These are phyloP conservation scores for Cornus controversa DNA, from an alignment of 148 eudicot species.

Conservation along the genomic window DNA sequence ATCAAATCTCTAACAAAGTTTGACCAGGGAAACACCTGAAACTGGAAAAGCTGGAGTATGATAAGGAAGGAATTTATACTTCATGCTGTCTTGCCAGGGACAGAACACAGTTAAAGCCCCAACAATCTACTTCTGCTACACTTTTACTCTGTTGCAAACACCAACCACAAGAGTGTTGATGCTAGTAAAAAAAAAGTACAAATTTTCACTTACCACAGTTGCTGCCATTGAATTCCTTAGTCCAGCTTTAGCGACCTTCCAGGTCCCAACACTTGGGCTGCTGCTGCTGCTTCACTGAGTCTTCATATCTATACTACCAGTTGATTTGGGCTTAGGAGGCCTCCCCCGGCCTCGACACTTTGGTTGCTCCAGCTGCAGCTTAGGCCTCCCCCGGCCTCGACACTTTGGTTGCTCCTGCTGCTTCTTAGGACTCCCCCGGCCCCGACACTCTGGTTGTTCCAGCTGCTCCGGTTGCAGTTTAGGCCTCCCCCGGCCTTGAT, in stretches of 20 bases:
- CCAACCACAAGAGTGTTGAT: background rate
- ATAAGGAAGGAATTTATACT: no score
- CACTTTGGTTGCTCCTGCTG: no score
- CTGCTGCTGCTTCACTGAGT: background rate
- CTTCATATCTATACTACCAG: background rate
- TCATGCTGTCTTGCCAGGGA: no score
- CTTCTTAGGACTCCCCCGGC: no score
- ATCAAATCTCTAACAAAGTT: no score
- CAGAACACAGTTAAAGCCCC: no score
- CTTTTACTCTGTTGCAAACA: background rate
- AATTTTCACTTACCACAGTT: background rate
- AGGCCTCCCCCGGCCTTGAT: constrained; percentile 13
- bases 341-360: constrained; percentile 3
- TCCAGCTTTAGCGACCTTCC: constrained; percentile 17
- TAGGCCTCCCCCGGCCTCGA: no score
- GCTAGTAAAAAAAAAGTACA: background rate
- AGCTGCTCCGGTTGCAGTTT: no score
- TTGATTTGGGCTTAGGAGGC: background rate
- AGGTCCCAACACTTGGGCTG: constrained; percentile 4
- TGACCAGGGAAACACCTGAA: no score
- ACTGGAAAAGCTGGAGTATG: no score
- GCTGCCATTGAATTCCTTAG: background rate
- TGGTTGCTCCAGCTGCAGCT: constrained; percentile 4
- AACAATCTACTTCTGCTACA: background rate
- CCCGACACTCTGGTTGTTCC: no score